A percentile compares a stretch with the other conserved stretches of the same genome.
Conservation (phyloP, 1,284 basidiomycete species). For the Boletus sp. region DNA sequence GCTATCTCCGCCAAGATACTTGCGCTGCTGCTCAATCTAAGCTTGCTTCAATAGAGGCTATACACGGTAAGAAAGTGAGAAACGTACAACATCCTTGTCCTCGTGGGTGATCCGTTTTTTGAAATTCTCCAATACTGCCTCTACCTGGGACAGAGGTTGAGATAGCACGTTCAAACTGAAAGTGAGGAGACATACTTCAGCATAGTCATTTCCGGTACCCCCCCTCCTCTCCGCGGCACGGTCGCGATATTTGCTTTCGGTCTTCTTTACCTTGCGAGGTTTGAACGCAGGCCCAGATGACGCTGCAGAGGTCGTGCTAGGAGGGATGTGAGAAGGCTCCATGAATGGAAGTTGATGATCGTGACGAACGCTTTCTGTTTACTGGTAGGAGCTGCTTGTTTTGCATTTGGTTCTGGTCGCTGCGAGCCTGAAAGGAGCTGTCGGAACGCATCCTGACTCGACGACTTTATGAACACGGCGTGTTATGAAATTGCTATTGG, state of each 20-base stretch:
- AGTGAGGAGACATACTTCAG: conserved; percentile 42
- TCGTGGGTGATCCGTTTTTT: conserved; percentile 58
- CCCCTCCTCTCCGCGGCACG: conserved; percentile 64
- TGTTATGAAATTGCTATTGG: background rate
- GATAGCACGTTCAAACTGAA: background rate
- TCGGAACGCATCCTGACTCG: conserved; percentile 40
- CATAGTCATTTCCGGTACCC: conserved; percentile 64
- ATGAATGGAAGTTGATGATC: conserved; percentile 7
- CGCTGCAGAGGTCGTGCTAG: conserved; percentile 35
- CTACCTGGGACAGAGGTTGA: conserved; percentile 48
- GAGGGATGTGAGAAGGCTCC: background rate
- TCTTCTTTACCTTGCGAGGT: conserved; percentile 70
- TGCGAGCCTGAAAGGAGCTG: conserved; percentile 30
- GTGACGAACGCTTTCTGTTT: conserved; percentile 20
- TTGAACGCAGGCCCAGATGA: conserved; percentile 61
- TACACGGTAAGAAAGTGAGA: background rate
- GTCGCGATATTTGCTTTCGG: conserved; percentile 58
- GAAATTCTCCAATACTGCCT: conserved; percentile 77
- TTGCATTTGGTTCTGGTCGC: conserved; percentile 12
- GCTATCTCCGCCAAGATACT: conserved; percentile 84
- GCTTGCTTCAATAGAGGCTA: conserved; percentile 1
- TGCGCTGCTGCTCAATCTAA: conserved; percentile 74
- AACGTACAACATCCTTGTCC: conserved; percentile 54
- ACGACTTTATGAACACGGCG: background rate
- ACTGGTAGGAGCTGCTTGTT: conserved; percentile 1